A percentile compares a stretch with the other conserved stretches of the same genome.
Conservation (phyloP, 352 stramenopile genomes). For the Pythium phragmiticola region DNA sequence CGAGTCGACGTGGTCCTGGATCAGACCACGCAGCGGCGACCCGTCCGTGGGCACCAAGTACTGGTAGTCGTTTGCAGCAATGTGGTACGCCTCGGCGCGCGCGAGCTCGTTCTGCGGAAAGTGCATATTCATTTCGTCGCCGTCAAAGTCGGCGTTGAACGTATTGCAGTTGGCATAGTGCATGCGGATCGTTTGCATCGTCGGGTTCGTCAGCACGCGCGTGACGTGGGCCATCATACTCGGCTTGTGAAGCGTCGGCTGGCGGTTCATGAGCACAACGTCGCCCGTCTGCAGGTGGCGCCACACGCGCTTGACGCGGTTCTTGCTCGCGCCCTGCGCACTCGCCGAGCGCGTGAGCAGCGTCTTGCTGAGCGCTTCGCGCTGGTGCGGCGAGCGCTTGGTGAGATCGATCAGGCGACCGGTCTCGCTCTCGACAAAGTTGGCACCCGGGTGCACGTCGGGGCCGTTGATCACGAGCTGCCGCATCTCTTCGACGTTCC, state of each 20-base stretch:
- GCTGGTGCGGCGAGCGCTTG: slow-evolving; percentile 91
- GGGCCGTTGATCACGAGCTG: slow-evolving; percentile 96
- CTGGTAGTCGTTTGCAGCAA: slow-evolving; percentile 97
- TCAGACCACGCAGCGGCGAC: slow-evolving; percentile 96
- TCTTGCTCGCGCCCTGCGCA: slow-evolving; percentile 75
- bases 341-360: slow-evolving; percentile 90
- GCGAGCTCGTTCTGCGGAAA: slow-evolving; percentile 99
- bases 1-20: slow-evolving; percentile 99
- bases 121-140: slow-evolving; percentile 99
- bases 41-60: slow-evolving; percentile 98
- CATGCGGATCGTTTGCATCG: slow-evolving; percentile 99
- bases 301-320: slow-evolving; percentile 95
- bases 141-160: slow-evolving; percentile 99
- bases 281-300: slow-evolving; percentile 97
- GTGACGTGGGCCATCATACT: slow-evolving; percentile 99
- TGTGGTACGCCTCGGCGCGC: slow-evolving; percentile 96
- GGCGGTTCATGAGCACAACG: slow-evolving; percentile 98
- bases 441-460: slow-evolving; percentile 95
- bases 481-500: slow-evolving; percentile 97
- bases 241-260: slow-evolving; percentile 99
- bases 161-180: slow-evolving; percentile 99
- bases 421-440: slow-evolving; percentile 96
- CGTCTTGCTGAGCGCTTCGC: slow-evolving; percentile 95
- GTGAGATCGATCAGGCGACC: slow-evolving; percentile 94
- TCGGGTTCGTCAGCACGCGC: slow-evolving; percentile 94